phyloP scores from a whole-genome alignment of 495 filamentous ascomycete genomes.

The Podospora bellae-mahoneyi region DNA sequence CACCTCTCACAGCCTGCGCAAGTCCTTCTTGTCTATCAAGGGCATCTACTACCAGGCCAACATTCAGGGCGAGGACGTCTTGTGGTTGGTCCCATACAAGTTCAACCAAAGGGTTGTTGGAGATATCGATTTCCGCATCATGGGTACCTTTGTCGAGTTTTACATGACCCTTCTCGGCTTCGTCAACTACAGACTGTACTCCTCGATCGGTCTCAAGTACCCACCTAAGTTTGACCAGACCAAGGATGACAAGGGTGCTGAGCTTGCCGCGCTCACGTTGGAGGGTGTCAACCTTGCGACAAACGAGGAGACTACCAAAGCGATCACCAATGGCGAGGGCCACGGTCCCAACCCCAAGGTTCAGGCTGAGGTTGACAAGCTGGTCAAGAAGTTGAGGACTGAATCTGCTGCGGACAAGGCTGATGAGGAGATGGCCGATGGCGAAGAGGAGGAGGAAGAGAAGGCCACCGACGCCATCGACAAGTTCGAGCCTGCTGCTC shows the following conservation, averaged over 20 bases:
- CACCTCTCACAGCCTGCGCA: slow-evolving; percentile 79
- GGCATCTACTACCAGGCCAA: slow-evolving; percentile 99
- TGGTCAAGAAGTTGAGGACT: slow-evolving; percentile 50
- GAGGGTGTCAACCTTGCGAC: slow-evolving; percentile 64
- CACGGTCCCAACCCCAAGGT: slow-evolving; percentile 49
- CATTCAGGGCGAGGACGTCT: slow-evolving; percentile 94
- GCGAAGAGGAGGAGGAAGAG: slow-evolving; percentile 48
- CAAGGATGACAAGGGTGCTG: slow-evolving; percentile 83
- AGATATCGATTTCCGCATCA: slow-evolving; percentile 96
- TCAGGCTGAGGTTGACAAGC: slow-evolving; percentile 54
- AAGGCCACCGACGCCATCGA: slow-evolving; percentile 68
- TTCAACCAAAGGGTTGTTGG: slow-evolving; percentile 91
- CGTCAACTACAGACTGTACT: slow-evolving; percentile 92
- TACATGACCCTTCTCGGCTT: slow-evolving; percentile 95
- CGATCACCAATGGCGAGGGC: slow-evolving; percentile 50
- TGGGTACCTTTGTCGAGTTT: slow-evolving; percentile 98
- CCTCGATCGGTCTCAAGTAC: slow-evolving; percentile 83
- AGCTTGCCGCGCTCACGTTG: slow-evolving; percentile 85
- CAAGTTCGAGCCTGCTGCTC: slow-evolving; percentile 74
- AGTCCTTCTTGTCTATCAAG: slow-evolving; percentile 97
- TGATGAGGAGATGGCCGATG: slow-evolving; percentile 43
- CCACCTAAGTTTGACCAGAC: slow-evolving; percentile 87
- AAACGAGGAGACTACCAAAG: slow-evolving; percentile 45
- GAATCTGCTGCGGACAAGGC: slow-evolving; percentile 43
- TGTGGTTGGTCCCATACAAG: slow-evolving; percentile 95